These are phyloP conservation scores for Parachaetomium inaequale DNA, from an alignment of 495 filamentous ascomycete genomes.

Conservation along the genomic window DNA sequence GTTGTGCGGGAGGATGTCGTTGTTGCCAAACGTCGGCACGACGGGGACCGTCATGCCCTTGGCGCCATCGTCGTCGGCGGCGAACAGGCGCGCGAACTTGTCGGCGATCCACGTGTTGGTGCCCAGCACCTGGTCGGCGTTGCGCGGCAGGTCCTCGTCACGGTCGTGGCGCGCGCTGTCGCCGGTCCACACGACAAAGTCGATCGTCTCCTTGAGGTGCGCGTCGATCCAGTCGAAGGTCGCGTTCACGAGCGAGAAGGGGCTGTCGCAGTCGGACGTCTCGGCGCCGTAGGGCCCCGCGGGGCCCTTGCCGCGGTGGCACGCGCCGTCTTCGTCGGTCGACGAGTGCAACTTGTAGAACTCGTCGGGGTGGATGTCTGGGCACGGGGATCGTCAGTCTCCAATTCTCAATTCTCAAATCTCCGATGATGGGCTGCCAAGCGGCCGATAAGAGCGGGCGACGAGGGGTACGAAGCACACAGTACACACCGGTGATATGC, in stretches of 20 bases:
- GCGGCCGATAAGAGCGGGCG: background rate
- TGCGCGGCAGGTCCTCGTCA: constrained; percentile 79
- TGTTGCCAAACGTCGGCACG: constrained; percentile 90
- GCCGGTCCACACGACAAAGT: constrained; percentile 97
- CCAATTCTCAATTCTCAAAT: background rate
- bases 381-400: background rate
- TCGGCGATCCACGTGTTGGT: constrained; percentile 71
- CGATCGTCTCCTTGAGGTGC: constrained; percentile 76
- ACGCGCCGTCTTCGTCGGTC: constrained; percentile 61
- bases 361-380: constrained; percentile 87
- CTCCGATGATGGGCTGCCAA: background rate
- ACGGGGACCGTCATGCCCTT: constrained; percentile 70
- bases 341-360: constrained; percentile 77
- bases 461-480: constrained; percentile 18
- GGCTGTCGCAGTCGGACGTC: constrained; percentile 84
- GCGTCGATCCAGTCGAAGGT: constrained; percentile 91
- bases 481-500: constrained; percentile 93
- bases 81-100: constrained; percentile 73
- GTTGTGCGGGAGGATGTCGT: constrained; percentile 96
- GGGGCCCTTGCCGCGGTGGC: constrained; percentile 72
- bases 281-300: constrained; percentile 81
- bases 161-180: constrained; percentile 95
- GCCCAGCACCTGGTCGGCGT: constrained; percentile 63
- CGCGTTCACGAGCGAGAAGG: constrained; percentile 72
- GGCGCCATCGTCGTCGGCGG: constrained; percentile 39